Percentiles rank a stretch among this genome's conserved stretches.
These are phyloP conservation scores for Sodiomyces alkalinus DNA, from an alignment of 2,329 filamentous ascomycete genomes.

Conservation along the genomic window DNA sequence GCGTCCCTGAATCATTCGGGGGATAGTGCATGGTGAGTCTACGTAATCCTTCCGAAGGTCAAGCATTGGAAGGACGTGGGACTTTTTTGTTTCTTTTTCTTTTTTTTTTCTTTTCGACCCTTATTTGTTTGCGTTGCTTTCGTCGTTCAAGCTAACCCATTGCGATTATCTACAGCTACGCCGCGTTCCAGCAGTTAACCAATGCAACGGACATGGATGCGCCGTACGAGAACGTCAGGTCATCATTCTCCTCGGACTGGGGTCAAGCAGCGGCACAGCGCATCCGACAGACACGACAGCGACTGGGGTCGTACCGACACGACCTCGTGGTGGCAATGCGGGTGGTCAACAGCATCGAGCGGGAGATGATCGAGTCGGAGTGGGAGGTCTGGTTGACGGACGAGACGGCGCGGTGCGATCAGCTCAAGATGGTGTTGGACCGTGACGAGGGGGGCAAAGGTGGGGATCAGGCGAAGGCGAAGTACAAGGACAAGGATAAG, in stretches of 20 bases:
- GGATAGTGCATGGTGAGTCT: constrained; percentile 34
- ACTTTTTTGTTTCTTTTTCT: too few relatives aligned
- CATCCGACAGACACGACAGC: constrained; percentile 66
- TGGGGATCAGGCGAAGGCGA: background rate
- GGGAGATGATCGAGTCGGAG: constrained; percentile 70
- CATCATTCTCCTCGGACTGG: constrained; percentile 27
- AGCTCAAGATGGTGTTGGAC: constrained; percentile 32
- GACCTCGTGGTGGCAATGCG: constrained; percentile 83
- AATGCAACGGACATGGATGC: constrained; percentile 43
- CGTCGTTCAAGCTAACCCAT: background rate
- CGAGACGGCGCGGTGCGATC: constrained; percentile 62
- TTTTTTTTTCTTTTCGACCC: too few relatives aligned
- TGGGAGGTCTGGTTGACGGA: constrained; percentile 87
- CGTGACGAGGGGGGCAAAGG: constrained; percentile 9
- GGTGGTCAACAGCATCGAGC: constrained; percentile 78
- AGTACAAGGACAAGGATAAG: constrained; percentile 6
- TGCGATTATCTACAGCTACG: constrained; percentile 27
- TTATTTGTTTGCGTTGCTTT: background rate
- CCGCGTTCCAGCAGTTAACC: constrained; percentile 44
- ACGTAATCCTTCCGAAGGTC: too few relatives aligned
- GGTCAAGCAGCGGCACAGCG: constrained; percentile 44
- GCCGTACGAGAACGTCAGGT: constrained; percentile 36
- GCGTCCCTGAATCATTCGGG: constrained; percentile 19
- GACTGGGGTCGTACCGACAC: constrained; percentile 71
- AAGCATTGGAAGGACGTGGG: too few relatives aligned